These are phyloP conservation scores for Aspergillus hancockii DNA, from an alignment of 495 filamentous ascomycete species.

Conservation along the genomic window DNA sequence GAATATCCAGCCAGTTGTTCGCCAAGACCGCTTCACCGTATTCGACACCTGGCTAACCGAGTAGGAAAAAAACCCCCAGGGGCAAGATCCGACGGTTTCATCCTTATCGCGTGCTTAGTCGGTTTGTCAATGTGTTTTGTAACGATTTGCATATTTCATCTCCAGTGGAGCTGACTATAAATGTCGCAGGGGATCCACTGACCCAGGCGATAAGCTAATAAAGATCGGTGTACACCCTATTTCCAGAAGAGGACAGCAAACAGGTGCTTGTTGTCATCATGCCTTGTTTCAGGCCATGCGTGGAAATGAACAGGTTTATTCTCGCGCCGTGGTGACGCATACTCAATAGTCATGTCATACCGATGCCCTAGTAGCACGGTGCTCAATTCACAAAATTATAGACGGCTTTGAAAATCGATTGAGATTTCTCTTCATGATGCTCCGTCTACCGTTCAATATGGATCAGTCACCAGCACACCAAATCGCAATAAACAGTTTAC, in stretches of 20 bases:
- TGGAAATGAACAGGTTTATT: neutral
- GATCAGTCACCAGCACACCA: neutral
- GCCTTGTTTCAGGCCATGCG: neutral
- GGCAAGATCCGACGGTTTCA: neutral
- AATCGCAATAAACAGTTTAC: neutral
- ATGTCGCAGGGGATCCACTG: neutral
- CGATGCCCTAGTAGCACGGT: neutral
- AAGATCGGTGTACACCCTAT: neutral
- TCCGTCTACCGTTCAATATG: neutral
- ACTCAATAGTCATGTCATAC: too few relatives aligned
- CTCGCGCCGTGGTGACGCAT: too few relatives aligned
- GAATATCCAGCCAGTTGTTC: neutral
- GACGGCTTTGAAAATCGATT: neutral
- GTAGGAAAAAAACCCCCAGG: neutral
- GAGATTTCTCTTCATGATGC: neutral
- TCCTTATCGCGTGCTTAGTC: neutral
- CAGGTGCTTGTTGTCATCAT: neutral
- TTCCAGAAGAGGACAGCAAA: neutral
- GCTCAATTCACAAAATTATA: neutral
- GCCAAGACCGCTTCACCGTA: neutral
- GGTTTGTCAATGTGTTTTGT: conserved; percentile 1
- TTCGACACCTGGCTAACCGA: neutral
- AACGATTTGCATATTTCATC: neutral
- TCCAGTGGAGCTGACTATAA: neutral
- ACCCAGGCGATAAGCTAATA: neutral